Evolutionary conservation across 2,329 filamentous ascomycete species (phyloP), one percentile per base, ranked within the genome.

Genomic region (Aspergillus uvarum): DNA sequence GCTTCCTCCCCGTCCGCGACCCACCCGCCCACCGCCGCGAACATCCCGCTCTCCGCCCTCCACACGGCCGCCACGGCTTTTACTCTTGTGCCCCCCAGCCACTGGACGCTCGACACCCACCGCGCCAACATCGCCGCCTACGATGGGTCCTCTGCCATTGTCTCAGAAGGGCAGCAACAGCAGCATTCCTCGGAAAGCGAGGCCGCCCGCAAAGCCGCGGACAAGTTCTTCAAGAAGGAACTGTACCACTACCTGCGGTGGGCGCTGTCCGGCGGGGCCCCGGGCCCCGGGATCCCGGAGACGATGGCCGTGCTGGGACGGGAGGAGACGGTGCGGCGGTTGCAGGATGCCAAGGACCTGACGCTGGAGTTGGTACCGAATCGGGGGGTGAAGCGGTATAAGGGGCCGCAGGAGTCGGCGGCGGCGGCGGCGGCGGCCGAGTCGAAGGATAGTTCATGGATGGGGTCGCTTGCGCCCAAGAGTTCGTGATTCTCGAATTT

Each of bases 221-320:
- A 74, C 52, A 77, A 77, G 54, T 49, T 68, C 19, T 77, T 78
- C 63, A 80, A 77, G 60, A 80, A 76, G 56, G 73, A 81, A 54
- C 64, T 86, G 4, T 83, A 86, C 72, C 74, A 80, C 58, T 86
- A 83, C 66, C 72, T 88, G 56, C 80, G 86, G 54, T 83, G 83
- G 79, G 84, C 82, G 1, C 63, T 88, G 24, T 77, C 79, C 2
- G 83, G 78, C 47, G 83, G 83, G 2, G 74, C 75, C 21, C 77
- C 80, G 10, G 86, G 86, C 0, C 84, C 85, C 1, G 77, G 80
- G 16, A 79, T 84, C 10, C 80, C 80, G 1, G 76, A 80, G 44
- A 80, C 80, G 2, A 83, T 88, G 82, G 76, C 70, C 12, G 78
- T 86, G 21, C 69, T 88, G 22, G 85, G 86, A 0, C 79, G 79